Evolutionary conservation across 2,329 filamentous ascomycete genomes (phyloP), one percentile per base, ranked within the genome.

Genomic region (Botrytis porri): DNA sequence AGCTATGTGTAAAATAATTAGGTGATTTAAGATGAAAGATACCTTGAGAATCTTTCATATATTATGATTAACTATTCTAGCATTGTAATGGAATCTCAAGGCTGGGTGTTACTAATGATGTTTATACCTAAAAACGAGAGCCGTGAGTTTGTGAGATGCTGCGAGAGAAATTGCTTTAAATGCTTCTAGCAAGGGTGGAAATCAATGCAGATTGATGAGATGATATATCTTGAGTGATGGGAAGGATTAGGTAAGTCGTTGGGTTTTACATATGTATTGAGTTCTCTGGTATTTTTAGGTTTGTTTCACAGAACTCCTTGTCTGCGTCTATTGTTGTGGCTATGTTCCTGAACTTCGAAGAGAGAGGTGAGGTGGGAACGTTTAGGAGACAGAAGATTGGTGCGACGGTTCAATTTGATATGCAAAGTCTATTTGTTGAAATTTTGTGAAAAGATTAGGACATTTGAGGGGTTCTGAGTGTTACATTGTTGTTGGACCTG

Each of bases 321-420:
- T 54, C 25, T 51, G 25, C 48, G 12, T 51, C n/a, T n/a, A 0
- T 25, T 8, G n/a, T 54, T 18, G 6, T 29, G 51, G 3, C 6
- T n/a, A 7, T 29, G 4, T n/a, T 54, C 5, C 25, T 29, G 3
- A 7, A 3, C 51, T 54, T 18, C 25, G 16, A 29, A 51, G 48
- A 54, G 0, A n/a, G 20, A 29, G 0, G 3, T 3, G 5, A 3
- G 18, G 14, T 1, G 14, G 6, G n/a, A 16, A 18, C 3, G 51
- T 7, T 57, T 18, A 9, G 10, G 8, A 10, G 1, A 29, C 4
- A 20, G 5, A 12, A 29, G 1, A 41, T 2, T 6, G 0, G 8
- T 43, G 37, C 4, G 3, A n/a, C 16, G 9, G 39, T 18, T 4
- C 3, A 29, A 0, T 29, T 14, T 1, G 1, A 32, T 5, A n/a